Percentiles rank a stretch among this genome's conserved stretches.
Evolutionary conservation across 805 yeast genomes (phyloP).

Genomic region (Scheffersomyces spartinae): DNA sequence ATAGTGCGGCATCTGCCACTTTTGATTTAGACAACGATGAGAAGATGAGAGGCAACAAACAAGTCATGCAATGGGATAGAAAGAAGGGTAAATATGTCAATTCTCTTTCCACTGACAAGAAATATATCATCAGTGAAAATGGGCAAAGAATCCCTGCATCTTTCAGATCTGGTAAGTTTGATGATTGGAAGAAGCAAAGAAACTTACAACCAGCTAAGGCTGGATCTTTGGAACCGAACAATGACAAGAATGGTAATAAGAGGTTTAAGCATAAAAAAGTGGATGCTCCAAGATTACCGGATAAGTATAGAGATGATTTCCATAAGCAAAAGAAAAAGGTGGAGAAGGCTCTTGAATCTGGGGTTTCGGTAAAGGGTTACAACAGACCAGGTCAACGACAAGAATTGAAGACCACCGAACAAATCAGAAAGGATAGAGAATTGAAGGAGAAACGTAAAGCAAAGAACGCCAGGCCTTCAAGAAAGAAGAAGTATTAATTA

Average conservation of each 20-base stretch:
- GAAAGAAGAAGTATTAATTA: constrained; percentile 14
- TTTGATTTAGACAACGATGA: constrained; percentile 78
- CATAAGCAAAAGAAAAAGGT: constrained; percentile 73
- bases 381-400: constrained; percentile 34
- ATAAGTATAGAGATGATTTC: constrained; percentile 79
- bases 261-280: constrained; percentile 61
- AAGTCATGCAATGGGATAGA: constrained; percentile 83
- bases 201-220: constrained; percentile 39
- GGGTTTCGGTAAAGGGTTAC: constrained; percentile 59
- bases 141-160: constrained; percentile 91
- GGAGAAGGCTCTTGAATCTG: constrained; percentile 66
- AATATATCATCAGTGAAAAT: constrained; percentile 87
- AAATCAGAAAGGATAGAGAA: constrained; percentile 69
- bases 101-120: constrained; percentile 67
- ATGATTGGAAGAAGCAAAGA: constrained; percentile 78
- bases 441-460: constrained; percentile 60
- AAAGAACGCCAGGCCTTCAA: constrained; percentile 74
- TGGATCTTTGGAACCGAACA: constrained; percentile 40
- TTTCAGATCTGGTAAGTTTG: constrained; percentile 82
- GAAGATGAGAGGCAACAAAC: constrained; percentile 55
- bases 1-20: constrained; percentile 75
- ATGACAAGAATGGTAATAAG: constrained; percentile 16
- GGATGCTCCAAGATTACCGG: constrained; percentile 86
- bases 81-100: constrained; percentile 85
- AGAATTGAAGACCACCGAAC: constrained; percentile 60